Conservation (phyloP, 306 rosid species). For the Sicyos edulis region DNA sequence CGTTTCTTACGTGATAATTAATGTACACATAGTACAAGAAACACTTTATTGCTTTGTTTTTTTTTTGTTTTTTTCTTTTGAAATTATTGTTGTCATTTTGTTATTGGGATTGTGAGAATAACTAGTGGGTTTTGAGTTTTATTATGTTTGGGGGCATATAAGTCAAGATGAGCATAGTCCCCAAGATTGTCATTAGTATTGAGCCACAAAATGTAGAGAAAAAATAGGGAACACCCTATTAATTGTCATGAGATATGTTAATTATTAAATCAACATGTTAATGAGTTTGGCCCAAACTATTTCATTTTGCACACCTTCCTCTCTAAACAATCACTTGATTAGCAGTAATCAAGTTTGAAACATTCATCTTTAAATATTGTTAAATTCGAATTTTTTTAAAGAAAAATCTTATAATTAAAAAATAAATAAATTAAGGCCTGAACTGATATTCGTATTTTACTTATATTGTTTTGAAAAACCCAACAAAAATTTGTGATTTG, state of each 20-base stretch:
- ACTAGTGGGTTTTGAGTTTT: not conserved
- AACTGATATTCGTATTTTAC: too few species aligned
- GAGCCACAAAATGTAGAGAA: slow-evolving; percentile 13
- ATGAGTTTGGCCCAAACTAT: too few species aligned
- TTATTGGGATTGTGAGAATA: slow-evolving; percentile 10
- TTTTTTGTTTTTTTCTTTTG: not conserved
- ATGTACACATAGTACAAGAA: slow-evolving; percentile 19
- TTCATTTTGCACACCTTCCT: not conserved
- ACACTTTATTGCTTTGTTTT: not conserved
- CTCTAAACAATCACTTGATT: not conserved
- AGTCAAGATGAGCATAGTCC: slow-evolving; percentile 1
- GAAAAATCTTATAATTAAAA: too few species aligned
- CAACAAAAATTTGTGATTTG: too few species aligned
- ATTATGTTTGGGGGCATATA: slow-evolving; percentile 7
- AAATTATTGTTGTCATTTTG: not conserved
- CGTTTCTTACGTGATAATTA: slow-evolving; percentile 17
- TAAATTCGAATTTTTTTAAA: too few species aligned
- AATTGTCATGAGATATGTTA: not conserved
- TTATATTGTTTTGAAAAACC: too few species aligned
- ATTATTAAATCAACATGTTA: too few species aligned
- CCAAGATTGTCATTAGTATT: slow-evolving; percentile 3
- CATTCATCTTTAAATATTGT: too few species aligned
- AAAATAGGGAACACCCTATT: not conserved
- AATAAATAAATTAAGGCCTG: too few species aligned
- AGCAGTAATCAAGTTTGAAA: too few species aligned